A percentile compares a stretch with the other conserved stretches of the same genome.
These are phyloP conservation scores for Amoeboaphelidium protococcarum DNA, from an alignment of 371 early-diverging fungal species.

Conservation along the genomic window DNA sequence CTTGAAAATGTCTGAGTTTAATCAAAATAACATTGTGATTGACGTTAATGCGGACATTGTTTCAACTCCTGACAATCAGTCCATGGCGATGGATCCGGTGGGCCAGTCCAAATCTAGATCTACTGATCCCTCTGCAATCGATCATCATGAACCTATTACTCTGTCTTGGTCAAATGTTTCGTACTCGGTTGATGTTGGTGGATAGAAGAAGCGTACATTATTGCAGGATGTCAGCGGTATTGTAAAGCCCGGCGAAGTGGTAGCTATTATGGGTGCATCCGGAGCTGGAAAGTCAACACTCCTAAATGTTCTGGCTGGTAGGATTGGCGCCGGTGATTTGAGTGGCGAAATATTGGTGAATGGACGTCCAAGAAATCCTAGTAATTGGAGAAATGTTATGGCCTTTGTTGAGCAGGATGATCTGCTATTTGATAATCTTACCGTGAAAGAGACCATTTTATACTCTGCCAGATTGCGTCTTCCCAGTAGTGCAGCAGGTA, in stretches of 20 bases:
- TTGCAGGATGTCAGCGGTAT: slow-evolving; percentile 12
- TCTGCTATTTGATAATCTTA: slow-evolving; percentile 15
- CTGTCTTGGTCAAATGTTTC: background rate
- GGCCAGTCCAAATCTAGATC: too few relatives aligned
- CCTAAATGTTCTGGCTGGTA: slow-evolving; percentile 39
- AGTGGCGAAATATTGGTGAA: slow-evolving; percentile 15
- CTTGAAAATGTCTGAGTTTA: too few relatives aligned
- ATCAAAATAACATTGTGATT: too few relatives aligned
- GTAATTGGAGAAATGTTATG: slow-evolving; percentile 8
- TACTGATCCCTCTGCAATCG: too few relatives aligned
- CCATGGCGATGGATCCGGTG: too few relatives aligned
- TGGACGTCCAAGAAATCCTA: slow-evolving; percentile 4
- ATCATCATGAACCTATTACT: background rate
- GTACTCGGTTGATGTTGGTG: background rate
- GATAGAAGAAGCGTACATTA: slow-evolving; percentile 1
- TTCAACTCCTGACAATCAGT: too few relatives aligned
- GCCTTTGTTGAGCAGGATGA: slow-evolving; percentile 26
- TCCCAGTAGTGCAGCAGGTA: slow-evolving; percentile 2
- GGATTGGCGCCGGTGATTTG: slow-evolving; percentile 11
- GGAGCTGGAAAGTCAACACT: slow-evolving; percentile 74
- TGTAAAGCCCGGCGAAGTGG: slow-evolving; percentile 32
- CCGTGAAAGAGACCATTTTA: slow-evolving; percentile 16
- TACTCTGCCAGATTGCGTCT: slow-evolving; percentile 14
- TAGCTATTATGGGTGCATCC: slow-evolving; percentile 56
- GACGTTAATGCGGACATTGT: too few relatives aligned